These are phyloP conservation scores for Plicaturopsis crispa DNA, from an alignment of 768 basidiomycete species.

Conservation along the genomic window DNA sequence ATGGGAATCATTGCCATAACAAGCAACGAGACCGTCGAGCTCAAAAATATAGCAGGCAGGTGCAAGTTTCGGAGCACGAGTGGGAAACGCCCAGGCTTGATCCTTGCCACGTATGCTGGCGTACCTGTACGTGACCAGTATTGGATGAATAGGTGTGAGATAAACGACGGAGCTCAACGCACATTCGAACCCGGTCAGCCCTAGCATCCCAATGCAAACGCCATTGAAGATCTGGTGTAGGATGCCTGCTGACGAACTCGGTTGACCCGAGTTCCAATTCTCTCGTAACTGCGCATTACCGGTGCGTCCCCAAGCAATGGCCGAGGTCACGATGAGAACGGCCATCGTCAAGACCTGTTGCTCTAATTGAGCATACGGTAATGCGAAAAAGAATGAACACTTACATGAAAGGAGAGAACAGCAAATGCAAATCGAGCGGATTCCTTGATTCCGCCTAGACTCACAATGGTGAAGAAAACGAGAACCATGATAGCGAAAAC, in stretches of 20 bases:
- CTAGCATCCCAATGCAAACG: slow-evolving; percentile 63
- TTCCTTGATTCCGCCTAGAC: slow-evolving; percentile 53
- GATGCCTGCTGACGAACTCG: slow-evolving; percentile 21
- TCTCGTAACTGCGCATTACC: slow-evolving; percentile 40
- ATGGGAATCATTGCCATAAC: slow-evolving; percentile 55
- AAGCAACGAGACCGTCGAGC: slow-evolving; percentile 47
- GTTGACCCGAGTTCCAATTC: slow-evolving; percentile 45
- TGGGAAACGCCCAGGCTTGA: slow-evolving; percentile 48
- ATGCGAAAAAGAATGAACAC: slow-evolving; percentile 12
- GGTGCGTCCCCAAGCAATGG: slow-evolving; percentile 40
- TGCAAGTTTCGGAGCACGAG: slow-evolving; percentile 61
- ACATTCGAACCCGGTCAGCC: slow-evolving; percentile 70
- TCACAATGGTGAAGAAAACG: slow-evolving; percentile 42
- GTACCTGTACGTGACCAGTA: slow-evolving; percentile 31
- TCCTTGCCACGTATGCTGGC: slow-evolving; percentile 58
- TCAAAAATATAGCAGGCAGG: slow-evolving; percentile 47
- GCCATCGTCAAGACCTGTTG: slow-evolving; percentile 48
- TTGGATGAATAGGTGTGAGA: too few species aligned
- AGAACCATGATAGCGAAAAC: slow-evolving; percentile 48
- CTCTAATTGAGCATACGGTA: slow-evolving; percentile 5
- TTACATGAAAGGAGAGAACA: slow-evolving; percentile 54
- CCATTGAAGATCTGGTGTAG: slow-evolving; percentile 53
- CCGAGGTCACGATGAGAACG: slow-evolving; percentile 40
- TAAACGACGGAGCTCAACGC: slow-evolving; percentile 11
- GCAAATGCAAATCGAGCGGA: slow-evolving; percentile 52